Evolutionary conservation across 768 basidiomycete genomes (phyloP).

Genomic region (Lyophyllum atratum): DNA sequence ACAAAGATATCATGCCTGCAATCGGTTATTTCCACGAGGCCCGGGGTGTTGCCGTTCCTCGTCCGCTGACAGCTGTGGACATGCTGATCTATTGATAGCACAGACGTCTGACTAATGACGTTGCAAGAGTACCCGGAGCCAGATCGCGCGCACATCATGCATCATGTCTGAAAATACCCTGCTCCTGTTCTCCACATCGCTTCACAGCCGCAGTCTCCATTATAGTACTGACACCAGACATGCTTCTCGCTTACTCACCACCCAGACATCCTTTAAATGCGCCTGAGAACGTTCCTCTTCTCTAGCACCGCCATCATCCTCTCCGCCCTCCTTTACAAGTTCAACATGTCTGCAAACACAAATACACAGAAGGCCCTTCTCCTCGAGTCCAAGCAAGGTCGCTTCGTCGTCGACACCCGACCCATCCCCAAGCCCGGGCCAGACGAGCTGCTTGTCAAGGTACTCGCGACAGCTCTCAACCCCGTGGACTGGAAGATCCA

Average conservation of each 20-base stretch:
- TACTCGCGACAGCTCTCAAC: conserved; percentile 42
- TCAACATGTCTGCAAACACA: conserved; percentile 2
- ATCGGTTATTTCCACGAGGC: not conserved
- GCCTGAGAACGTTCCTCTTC: not conserved
- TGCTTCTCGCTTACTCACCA: not conserved
- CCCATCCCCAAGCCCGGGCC: conserved; percentile 29
- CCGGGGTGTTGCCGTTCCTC: not conserved
- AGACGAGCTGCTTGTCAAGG: conserved; percentile 44
- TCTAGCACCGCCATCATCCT: not conserved
- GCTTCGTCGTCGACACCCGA: conserved; percentile 17
- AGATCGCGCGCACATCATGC: not conserved
- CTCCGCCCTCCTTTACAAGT: conserved; percentile 3
- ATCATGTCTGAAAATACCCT: not conserved
- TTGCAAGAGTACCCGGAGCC: not conserved
- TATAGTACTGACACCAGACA: not conserved
- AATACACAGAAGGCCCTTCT: conserved; percentile 27
- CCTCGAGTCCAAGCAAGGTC: conserved; percentile 18
- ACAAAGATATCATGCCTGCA: no score
- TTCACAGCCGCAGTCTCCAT: not conserved
- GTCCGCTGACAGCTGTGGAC: not conserved
- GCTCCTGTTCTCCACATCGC: not conserved
- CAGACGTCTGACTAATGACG: not conserved
- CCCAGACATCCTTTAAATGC: not conserved
- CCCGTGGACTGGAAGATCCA: conserved; percentile 56
- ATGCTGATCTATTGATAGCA: not conserved